These are phyloP conservation scores for Alternaria tenuissima DNA, from an alignment of 2,329 filamentous ascomycete species.

Conservation along the genomic window DNA sequence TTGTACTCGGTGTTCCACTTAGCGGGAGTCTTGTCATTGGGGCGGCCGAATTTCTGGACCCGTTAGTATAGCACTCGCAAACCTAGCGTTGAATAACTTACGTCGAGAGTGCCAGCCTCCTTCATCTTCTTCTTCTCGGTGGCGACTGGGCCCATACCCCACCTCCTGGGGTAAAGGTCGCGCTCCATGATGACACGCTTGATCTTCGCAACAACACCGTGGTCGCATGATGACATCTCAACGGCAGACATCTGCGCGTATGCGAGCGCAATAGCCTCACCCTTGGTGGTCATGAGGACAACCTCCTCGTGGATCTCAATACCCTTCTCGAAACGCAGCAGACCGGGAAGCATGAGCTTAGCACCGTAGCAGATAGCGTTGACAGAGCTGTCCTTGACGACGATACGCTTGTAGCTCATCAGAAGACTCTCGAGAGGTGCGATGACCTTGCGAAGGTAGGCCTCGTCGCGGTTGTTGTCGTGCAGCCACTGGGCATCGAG, in stretches of 20 bases:
- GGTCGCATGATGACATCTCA: constrained; percentile 95
- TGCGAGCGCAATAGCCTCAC: constrained; percentile 94
- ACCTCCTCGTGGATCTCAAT: constrained; percentile 97
- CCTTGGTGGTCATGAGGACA: constrained; percentile 98
- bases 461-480: constrained; percentile 95
- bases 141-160: constrained; percentile 93
- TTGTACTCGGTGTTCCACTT: constrained; percentile 95
- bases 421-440: constrained; percentile 91
- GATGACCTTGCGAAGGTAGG: constrained; percentile 90
- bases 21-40: constrained; percentile 91
- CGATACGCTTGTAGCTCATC: constrained; percentile 92
- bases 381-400: constrained; percentile 96
- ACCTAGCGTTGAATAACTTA: constrained; percentile 48
- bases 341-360: constrained; percentile 97
- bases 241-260: constrained; percentile 98
- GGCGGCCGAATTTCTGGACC: constrained; percentile 80
- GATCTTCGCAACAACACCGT: constrained; percentile 97
- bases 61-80: constrained; percentile 42
- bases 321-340: constrained; percentile 88
- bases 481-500: constrained; percentile 95
- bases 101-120: constrained; percentile 94
- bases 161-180: constrained; percentile 94
- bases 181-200: constrained; percentile 99
- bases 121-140: constrained; percentile 99
- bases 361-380: constrained; percentile 99